Evolutionary conservation across 1,284 basidiomycete genomes (phyloP), one percentile per base, ranked within the genome.

Genomic region (Marasmius tenuissimus): DNA sequence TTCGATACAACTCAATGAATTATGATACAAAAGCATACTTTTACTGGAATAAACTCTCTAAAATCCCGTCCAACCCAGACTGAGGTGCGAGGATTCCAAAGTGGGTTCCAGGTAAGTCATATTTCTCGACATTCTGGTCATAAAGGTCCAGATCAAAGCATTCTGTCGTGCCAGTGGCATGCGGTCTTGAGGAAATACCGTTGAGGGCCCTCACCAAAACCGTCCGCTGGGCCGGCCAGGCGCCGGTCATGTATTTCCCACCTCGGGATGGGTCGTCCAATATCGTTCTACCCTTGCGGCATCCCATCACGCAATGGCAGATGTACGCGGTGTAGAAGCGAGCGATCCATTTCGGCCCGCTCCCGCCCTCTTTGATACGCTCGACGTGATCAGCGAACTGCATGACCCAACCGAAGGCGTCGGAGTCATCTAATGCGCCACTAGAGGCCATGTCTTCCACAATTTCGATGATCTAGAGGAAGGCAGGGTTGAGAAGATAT

Each of bases 271-370:
- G 34, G n/a, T 33, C 52, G 27, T 54, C n/a, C 6, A 54, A 18
- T 14, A 54, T n/a, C 34, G 35, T 35, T 38, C 38, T 54, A 38
- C 52, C 52, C 8, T 35, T 14, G 38, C 52, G 52, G 34, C 33
- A 18, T 1, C 52, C 52, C 34, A 54, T 54, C n/a, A 54, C 9
- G 35, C 35, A 5, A 20, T 54, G 52, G n/a, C 34, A 34, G 16
- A 54, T 18, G 37, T 54, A 54, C 8, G 52, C 52, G n/a, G 35
- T 54, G 34, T 35, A 54, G 52, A 54, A 54, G 12, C 52, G 52
- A n/a, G 52, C 34, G 34, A 54, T 37, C 52, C 52, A 54, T 38
- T 54, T 54, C 6, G 52, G 52, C 16, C 52, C 52, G 20, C 52
- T 54, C 16, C 52, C 52, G 38, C 52, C 52, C 37, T 54, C 52